These are phyloP conservation scores for Cryphonectria radicalis DNA, from an alignment of 2,329 filamentous ascomycete genomes.

Conservation along the genomic window DNA sequence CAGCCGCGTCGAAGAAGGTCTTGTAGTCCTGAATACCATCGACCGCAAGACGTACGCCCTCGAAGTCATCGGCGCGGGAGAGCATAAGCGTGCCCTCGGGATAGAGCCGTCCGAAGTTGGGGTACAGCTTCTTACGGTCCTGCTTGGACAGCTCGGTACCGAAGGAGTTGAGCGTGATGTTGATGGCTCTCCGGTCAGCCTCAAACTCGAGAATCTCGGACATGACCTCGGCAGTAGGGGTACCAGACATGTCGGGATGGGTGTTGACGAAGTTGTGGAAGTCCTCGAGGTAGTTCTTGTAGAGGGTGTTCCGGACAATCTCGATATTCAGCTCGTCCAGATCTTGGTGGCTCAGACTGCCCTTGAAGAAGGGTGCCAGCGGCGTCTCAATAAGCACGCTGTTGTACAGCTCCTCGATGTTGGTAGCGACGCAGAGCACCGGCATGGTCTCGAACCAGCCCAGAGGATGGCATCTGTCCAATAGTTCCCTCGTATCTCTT, in stretches of 20 bases:
- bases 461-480: slow-evolving; percentile 94
- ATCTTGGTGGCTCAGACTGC: slow-evolving; percentile 92
- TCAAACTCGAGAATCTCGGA: slow-evolving; percentile 95
- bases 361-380: slow-evolving; percentile 95
- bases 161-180: slow-evolving; percentile 98
- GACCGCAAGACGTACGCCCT: slow-evolving; percentile 90
- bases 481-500: slow-evolving; percentile 90
- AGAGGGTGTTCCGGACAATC: slow-evolving; percentile 96
- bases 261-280: slow-evolving; percentile 95
- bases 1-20: slow-evolving; percentile 90
- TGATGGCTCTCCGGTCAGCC: slow-evolving; percentile 94
- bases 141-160: slow-evolving; percentile 93
- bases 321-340: slow-evolving; percentile 99
- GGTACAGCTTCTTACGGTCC: slow-evolving; percentile 95
- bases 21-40: slow-evolving; percentile 95
- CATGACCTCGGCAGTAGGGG: slow-evolving; percentile 94
- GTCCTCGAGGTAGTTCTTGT: slow-evolving; percentile 99
- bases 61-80: slow-evolving; percentile 90
- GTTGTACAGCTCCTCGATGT: slow-evolving; percentile 99
- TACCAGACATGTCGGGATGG: slow-evolving; percentile 82
- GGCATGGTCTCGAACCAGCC: slow-evolving; percentile 99
- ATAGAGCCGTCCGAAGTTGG: slow-evolving; percentile 86
- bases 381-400: slow-evolving; percentile 96
- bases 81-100: slow-evolving; percentile 96
- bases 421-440: slow-evolving; percentile 94